These are phyloP conservation scores for Psilocybe subaeruginosa DNA, from an alignment of 768 basidiomycete genomes.

Conservation along the genomic window DNA sequence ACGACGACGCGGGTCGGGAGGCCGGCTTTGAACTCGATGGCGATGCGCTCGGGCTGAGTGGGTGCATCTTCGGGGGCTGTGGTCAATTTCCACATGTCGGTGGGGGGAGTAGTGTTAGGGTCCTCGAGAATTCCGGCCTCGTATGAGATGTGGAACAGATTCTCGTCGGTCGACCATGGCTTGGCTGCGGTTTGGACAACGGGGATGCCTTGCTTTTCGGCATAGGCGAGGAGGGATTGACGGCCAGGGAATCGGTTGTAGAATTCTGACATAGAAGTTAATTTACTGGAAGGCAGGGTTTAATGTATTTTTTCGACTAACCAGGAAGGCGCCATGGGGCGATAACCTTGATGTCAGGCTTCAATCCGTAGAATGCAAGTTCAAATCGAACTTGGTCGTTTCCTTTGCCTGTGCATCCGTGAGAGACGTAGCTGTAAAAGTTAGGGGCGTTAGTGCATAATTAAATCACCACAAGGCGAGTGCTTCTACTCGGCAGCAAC, in stretches of 20 bases:
- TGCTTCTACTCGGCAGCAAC: background rate
- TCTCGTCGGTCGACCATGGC: slow-evolving; percentile 99
- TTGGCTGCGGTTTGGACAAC: slow-evolving; percentile 95
- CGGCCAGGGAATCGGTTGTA: slow-evolving; percentile 98
- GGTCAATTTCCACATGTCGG: slow-evolving; percentile 99
- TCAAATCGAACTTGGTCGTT: slow-evolving; percentile 99
- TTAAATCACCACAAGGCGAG: background rate
- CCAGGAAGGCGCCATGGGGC: slow-evolving; percentile 98
- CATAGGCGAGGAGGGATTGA: slow-evolving; percentile 89
- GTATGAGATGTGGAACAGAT: slow-evolving; percentile 99
- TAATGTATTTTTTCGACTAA: slow-evolving; percentile 30
- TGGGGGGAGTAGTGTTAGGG: slow-evolving; percentile 90
- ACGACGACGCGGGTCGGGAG: slow-evolving; percentile 84
- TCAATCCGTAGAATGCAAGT: slow-evolving; percentile 97
- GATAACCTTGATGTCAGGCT: slow-evolving; percentile 98
- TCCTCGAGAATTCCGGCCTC: slow-evolving; percentile 99
- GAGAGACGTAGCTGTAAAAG: slow-evolving; percentile 79
- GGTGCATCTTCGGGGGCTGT: slow-evolving; percentile 83
- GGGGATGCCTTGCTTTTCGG: slow-evolving; percentile 85
- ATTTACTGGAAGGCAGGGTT: background rate
- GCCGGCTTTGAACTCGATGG: slow-evolving; percentile 86
- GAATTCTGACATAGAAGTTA: slow-evolving; percentile 60
- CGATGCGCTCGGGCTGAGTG: slow-evolving; percentile 71
- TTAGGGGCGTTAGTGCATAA: background rate
- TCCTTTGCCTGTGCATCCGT: slow-evolving; percentile 99